Evolutionary conservation across 305 asterid genomes (phyloP), one percentile per base, ranked within the genome.

Genomic region (Fraxinus angustifolia): DNA sequence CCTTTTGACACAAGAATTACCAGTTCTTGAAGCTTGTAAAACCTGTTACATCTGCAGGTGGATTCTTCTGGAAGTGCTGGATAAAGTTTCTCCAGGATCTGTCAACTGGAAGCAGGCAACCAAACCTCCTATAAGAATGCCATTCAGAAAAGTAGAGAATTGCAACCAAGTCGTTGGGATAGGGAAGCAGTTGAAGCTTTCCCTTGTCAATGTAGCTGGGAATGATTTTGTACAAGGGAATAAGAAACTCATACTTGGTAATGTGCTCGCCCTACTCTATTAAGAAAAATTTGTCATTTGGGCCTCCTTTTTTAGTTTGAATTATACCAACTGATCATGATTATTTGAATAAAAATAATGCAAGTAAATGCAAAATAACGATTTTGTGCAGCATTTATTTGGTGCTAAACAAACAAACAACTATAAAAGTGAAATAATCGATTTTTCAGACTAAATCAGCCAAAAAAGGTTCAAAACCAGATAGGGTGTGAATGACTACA

Each of bases 211-310:
- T 85, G 94, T 94, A 34, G 97, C 93, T 74, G 98, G 98, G 81
- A 93, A 93, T 78, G 98, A 94, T 87, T 88, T 94, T 84, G 98
- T 94, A 76, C 97, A 93, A 86, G 98, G 98, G 87, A 94, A 93
- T 85, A 94, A 90, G 88, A 93, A 94, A 86, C 98, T 94, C 75
- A 91, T 91, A 87, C 93, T 93, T 75, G 98, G 98, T 94, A 94
- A 91, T 70, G 70, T 68, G 11, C 83, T 87, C 77, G 45, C 81
- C 82, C 68, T 73, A 8, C 60, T 17, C 78, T 81, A 82, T 50
- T 60, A 60, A 17, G 70, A 35, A 38, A 75, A 62, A 33, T 17
- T 68, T 12, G 8, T 19, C 28, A 60, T 73, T 48, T 78, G 21
- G 83, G 36, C 56, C 40, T 33, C 45, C 73, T 35, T 58, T 78